Percentiles rank a stretch among this genome's conserved stretches.
phyloP scores from a whole-genome alignment of 257 asterid species.

The Lavandula angustifolia region DNA sequence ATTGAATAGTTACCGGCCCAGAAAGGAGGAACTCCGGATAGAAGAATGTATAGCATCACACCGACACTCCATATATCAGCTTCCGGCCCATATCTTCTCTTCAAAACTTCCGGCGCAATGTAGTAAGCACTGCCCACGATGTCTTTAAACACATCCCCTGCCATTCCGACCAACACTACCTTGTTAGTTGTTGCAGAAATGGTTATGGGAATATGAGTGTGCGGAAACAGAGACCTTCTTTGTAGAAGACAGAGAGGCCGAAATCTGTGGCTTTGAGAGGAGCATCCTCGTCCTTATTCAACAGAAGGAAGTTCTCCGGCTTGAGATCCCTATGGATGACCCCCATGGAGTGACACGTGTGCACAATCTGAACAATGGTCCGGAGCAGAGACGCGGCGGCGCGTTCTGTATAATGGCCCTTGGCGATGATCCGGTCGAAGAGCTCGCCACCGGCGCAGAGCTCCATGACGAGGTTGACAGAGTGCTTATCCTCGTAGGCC shows the following conservation, averaged over 20 bases:
- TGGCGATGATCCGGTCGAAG: constrained; percentile 58
- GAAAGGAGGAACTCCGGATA: constrained; percentile 73
- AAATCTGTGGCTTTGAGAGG: constrained; percentile 72
- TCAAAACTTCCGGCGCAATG: too few relatives aligned
- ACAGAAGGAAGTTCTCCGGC: constrained; percentile 63
- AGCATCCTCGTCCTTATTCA: constrained; percentile 55
- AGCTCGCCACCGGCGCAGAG: constrained; percentile 59
- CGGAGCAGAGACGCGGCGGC: constrained; percentile 63
- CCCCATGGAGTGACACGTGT: not conserved
- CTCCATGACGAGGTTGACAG: constrained; percentile 37
- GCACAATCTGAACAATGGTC: constrained; percentile 63
- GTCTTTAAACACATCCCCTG: constrained; percentile 65
- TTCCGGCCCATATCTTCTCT: too few relatives aligned
- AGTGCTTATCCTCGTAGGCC: constrained; percentile 64
- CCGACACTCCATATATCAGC: constrained; percentile 52
- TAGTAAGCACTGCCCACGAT: constrained; percentile 27
- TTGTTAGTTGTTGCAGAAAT: too few relatives aligned
- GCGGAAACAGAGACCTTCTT: constrained; percentile 42
- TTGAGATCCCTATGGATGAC: constrained; percentile 37
- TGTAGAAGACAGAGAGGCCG: constrained; percentile 64
- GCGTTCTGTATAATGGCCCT: constrained; percentile 63
- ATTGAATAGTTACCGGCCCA: constrained; percentile 48
- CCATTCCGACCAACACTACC: not conserved
- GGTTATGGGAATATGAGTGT: too few relatives aligned
- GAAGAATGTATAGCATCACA: constrained; percentile 66